Evolutionary conservation across 495 filamentous ascomycete genomes (phyloP), one percentile per base, ranked within the genome.

Genomic region (Penicillium diatomitis): DNA sequence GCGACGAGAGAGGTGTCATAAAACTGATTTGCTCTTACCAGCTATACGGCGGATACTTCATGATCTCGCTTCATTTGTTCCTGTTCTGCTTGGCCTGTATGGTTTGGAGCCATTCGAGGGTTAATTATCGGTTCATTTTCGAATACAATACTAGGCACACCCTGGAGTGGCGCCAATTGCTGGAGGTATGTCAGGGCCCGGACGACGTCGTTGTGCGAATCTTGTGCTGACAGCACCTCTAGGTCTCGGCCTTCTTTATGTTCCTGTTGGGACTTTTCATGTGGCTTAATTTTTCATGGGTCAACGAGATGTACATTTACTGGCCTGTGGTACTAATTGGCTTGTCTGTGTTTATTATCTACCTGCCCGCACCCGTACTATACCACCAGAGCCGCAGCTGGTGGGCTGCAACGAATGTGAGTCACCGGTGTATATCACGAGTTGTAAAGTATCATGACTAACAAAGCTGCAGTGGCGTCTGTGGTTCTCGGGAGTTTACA

Each of bases 111-210:
- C 70, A 67, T 38, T 80, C 84, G 52, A 91, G 88, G 64, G 88
- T 98, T 59, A 98, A 98, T 60, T 95, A 96, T 64, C 77, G 81
- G 32, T 98, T 98, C 68, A 86, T 97, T 57, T 97, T 98, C 61
- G 92, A 98, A 65, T 94, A 92, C 58, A 89, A 96, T 70, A 80
- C 82, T 39, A 77, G 90, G 55, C 79, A 92, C 67, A 78, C 82
- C 41, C 67, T 97, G 35, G 86, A 96, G 60, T 96, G 90, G 86
- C 83, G 86, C 60, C 84, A 96, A 59, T 73, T 96, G 37, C 72
- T 83, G n/a, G 86, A 89, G 69, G 80, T 83, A 67, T 46, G 60
- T 50, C 28, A 1, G 36, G 28, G 29, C 7, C 47, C 33, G 7
- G 6, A 36, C 6, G 10, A 36, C 6, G 34, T 2, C 3, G 27